phyloP scores from a whole-genome alignment of 2,329 filamentous ascomycete genomes.

The Penicillium verrucosum region DNA sequence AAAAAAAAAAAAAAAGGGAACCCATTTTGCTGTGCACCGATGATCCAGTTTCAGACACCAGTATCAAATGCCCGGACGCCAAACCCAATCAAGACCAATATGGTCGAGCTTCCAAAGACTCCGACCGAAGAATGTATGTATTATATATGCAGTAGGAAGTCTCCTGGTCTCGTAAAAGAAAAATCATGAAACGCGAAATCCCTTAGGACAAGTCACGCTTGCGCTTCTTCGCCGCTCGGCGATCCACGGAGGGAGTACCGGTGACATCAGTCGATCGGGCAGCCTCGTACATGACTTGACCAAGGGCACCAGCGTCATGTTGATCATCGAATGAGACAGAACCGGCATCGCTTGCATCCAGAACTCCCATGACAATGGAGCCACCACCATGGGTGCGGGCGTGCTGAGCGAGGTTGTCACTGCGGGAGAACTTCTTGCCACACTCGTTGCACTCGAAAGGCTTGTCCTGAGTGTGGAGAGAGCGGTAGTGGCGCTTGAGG shows the following conservation, averaged over 20 bases:
- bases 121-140: constrained; percentile 28
- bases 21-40: constrained; percentile 23
- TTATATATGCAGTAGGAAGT: constrained; percentile 33
- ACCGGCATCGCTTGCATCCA: constrained; percentile 64
- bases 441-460: constrained; percentile 97
- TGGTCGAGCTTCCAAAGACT: constrained; percentile 26
- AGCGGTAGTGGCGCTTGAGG: constrained; percentile 96
- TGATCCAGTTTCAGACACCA: constrained; percentile 18
- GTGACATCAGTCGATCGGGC: constrained; percentile 66
- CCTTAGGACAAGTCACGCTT: constrained; percentile 64
- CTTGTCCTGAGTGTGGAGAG: constrained; percentile 97
- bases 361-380: constrained; percentile 84
- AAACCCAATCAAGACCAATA: constrained; percentile 30
- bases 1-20: constrained; percentile 13
- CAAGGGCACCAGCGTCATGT: constrained; percentile 63
- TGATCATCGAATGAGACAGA: constrained; percentile 47
- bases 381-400: constrained; percentile 88
- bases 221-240: constrained; percentile 69
- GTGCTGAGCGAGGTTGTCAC: constrained; percentile 95
- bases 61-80: constrained; percentile 37
- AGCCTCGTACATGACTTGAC: constrained; percentile 78
- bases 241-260: constrained; percentile 37
- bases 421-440: constrained; percentile 98
- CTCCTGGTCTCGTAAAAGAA: constrained; percentile 40
- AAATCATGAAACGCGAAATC: constrained; percentile 11